Evolutionary conservation across 73 alveolate genomes (phyloP), one percentile per base, ranked within the genome.

Genomic region (Paramecium bursaria): DNA sequence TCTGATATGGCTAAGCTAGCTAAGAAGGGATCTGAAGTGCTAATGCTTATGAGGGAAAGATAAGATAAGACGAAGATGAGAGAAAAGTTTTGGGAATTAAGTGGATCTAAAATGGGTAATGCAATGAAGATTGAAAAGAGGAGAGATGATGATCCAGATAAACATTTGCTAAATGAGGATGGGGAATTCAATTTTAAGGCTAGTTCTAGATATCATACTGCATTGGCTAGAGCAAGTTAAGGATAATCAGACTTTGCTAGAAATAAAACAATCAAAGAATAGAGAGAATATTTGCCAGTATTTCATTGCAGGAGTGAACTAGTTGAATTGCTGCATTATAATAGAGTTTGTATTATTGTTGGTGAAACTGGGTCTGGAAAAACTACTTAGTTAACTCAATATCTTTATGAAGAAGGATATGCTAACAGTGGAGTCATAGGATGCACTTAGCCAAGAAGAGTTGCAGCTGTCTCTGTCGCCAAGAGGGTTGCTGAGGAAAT

Each of bases 341-440:
- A 96, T 77, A 94, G 93, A 85, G 94, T 97, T 7, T 93, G 94
- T 42, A 92, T 98, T 27, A 96, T 98, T 23, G 99, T 97, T 29
- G 99, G 99, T 55, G 99, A 98, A 92, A 98, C 99, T 3, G 99
- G 99, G 26, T 97, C 99, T 15, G 99, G 99, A 1, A 98, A 98
- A 91, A 98, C 99, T 7, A 98, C 99, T 3, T 97, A 98, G 86
- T 92, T 98, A 42, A 98, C 99, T 0, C 97, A 98, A 93, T 97
- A 97, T 87, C 90, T 97, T 80, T 94, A 93, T 91, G 99, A 98
- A 88, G 95, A 87, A 74, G 98, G 98, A 10, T 97, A 96, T 86
- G 74, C 98, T 14, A 86, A 87, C 74, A 86, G 53, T 21, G 98
- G 98, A 2, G 82, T 94, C 25, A 97, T 97, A 7, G 99, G 99